phyloP scores from a whole-genome alignment of 73 alveolate species.

The Vitrella brassicaformis region DNA sequence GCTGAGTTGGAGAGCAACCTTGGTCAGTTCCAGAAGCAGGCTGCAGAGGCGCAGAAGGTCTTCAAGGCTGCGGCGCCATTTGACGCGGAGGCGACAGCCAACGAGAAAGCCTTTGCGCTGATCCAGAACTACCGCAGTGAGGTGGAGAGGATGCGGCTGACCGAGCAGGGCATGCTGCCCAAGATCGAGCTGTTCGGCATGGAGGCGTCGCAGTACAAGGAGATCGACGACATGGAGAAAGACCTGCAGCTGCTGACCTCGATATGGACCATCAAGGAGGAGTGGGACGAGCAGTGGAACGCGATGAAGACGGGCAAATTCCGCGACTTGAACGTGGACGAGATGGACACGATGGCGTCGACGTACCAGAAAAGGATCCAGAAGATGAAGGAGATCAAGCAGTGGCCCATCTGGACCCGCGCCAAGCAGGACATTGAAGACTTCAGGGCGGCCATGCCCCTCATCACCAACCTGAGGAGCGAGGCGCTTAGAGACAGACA shows the following conservation, averaged over 20 bases:
- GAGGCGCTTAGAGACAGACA: constrained; percentile 97
- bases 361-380: background rate
- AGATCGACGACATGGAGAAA: constrained; percentile 38
- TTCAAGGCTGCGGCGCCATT: too few species aligned
- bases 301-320: constrained; percentile 61
- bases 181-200: constrained; percentile 18
- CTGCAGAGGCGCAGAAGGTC: background rate
- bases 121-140: too few species aligned
- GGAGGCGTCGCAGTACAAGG: constrained; percentile 36
- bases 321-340: constrained; percentile 61
- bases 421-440: constrained; percentile 51
- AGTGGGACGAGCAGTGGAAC: constrained; percentile 82
- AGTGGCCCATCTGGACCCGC: background rate
- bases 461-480: constrained; percentile 79
- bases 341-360: constrained; percentile 60
- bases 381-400: background rate
- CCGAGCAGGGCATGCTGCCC: too few species aligned
- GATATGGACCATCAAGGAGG: constrained; percentile 72
- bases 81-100: too few species aligned
- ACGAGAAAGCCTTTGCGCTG: too few species aligned
- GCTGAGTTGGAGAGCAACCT: constrained; percentile 30
- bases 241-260: constrained; percentile 48
- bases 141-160: too few species aligned
- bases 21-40: constrained; percentile 14
- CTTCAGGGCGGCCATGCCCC: constrained; percentile 65